Evolutionary conservation across 495 filamentous ascomycete species (phyloP).

Genomic region (Oleoguttula mirabilis): DNA sequence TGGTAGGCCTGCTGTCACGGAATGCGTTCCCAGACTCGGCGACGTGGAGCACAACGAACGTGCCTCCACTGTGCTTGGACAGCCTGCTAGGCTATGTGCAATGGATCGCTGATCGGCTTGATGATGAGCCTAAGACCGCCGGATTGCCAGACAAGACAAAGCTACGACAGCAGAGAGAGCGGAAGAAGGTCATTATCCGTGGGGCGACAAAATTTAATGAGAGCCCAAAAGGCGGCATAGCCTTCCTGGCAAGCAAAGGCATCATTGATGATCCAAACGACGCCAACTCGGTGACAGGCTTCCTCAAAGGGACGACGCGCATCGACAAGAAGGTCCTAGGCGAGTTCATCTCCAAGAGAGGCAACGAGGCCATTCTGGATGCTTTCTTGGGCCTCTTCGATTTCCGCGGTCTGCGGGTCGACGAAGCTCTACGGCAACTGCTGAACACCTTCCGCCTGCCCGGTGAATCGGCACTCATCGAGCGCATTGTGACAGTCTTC

Average conservation of each 20-base stretch:
- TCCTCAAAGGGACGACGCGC: constrained; percentile 72
- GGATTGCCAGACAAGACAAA: constrained; percentile 53
- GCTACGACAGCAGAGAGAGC: constrained; percentile 56
- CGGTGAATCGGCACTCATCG: constrained; percentile 85
- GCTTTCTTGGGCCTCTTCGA: constrained; percentile 78
- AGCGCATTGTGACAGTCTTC: constrained; percentile 80
- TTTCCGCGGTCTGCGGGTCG: constrained; percentile 72
- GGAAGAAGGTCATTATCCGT: constrained; percentile 77
- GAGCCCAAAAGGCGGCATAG: constrained; percentile 78
- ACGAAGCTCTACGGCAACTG: constrained; percentile 78
- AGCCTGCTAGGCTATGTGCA: constrained; percentile 82
- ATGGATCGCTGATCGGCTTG: constrained; percentile 74
- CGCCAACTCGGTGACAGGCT: constrained; percentile 60
- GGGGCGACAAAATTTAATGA: constrained; percentile 92
- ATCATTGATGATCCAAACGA: constrained; percentile 68
- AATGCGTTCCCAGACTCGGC: constrained; percentile 96
- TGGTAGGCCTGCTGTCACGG: constrained; percentile 81
- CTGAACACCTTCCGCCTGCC: constrained; percentile 89
- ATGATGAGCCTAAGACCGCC: constrained; percentile 51
- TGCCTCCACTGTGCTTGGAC: constrained; percentile 88
- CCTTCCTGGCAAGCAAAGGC: constrained; percentile 68
- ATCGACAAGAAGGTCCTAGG: constrained; percentile 84
- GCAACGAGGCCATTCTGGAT: constrained; percentile 66
- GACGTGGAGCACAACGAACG: constrained; percentile 98
- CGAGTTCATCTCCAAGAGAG: constrained; percentile 82